Conservation (phyloP, 106 monocot species). For the Phalaenopsis aphrodite region DNA sequence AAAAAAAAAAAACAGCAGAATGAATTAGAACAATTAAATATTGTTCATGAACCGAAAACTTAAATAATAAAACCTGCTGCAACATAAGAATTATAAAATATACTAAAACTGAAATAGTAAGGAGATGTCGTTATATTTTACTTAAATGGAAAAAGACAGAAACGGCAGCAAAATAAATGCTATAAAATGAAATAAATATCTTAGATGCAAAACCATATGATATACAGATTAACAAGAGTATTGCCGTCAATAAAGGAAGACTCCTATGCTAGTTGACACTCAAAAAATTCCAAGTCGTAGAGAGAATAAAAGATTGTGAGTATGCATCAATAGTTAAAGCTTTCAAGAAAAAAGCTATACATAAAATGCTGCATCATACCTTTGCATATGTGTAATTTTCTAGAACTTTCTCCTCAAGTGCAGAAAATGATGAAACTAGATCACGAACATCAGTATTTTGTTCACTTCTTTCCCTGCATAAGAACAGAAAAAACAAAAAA, state of each 20-base stretch:
- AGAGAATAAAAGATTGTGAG: no score
- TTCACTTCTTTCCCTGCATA: slow-evolving; percentile 61
- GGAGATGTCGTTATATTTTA: no score
- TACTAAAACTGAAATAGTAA: no score
- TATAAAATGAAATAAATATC: neutral
- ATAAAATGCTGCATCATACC: slow-evolving; percentile 24
- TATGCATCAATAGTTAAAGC: neutral
- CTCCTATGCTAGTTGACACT: no score
- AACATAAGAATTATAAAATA: no score
- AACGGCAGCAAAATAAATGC: neutral
- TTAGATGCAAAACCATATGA: neutral
- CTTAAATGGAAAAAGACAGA: neutral
- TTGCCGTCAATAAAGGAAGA: no score
- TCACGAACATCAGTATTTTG: slow-evolving; percentile 66
- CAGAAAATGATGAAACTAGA: slow-evolving; percentile 66
- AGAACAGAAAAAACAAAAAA: neutral
- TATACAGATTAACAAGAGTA: neutral
- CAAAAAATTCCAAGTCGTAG: no score
- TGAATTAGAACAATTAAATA: slow-evolving; percentile 10
- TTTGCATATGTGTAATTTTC: slow-evolving; percentile 88
- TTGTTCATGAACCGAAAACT: neutral
- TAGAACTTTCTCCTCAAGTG: slow-evolving; percentile 86
- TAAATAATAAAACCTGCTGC: neutral
- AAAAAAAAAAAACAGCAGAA: neutral
- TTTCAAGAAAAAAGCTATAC: neutral